phyloP scores from a whole-genome alignment of 2,329 filamentous ascomycete species.

The Leptoxyphium fumago region DNA sequence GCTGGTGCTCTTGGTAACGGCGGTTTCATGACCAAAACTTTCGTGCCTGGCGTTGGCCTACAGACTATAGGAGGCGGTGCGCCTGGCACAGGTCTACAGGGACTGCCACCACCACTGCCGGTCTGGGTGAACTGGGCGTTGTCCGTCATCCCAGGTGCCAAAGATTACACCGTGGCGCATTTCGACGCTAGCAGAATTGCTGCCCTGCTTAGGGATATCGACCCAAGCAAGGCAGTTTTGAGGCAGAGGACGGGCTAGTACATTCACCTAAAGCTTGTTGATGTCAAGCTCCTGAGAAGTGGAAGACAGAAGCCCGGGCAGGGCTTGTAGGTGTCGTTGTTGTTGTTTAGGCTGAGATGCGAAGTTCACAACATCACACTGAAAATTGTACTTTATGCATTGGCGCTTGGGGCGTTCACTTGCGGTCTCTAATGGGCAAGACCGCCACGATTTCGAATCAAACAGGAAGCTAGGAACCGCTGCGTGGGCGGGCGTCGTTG shows the following conservation, averaged over 20 bases:
- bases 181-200: slow-evolving; percentile 61
- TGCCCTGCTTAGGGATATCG: slow-evolving; percentile 52
- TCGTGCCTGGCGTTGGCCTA: slow-evolving; percentile 8
- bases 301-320: too few relatives aligned
- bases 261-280: too few relatives aligned
- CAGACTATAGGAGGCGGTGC: slow-evolving; percentile 4
- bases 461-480: too few relatives aligned
- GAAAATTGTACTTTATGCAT: too few relatives aligned
- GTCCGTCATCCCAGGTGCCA: slow-evolving; percentile 47
- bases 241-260: slow-evolving; percentile 15
- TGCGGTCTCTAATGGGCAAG: too few relatives aligned
- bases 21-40: slow-evolving; percentile 20
- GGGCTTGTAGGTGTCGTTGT: too few relatives aligned
- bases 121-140: slow-evolving; percentile 44
- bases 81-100: slow-evolving; percentile 11
- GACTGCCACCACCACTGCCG: slow-evolving; percentile 50
- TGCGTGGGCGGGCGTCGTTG: too few relatives aligned
- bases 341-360: too few relatives aligned
- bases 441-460: too few relatives aligned
- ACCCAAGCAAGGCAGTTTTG: slow-evolving; percentile 36
- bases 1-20: slow-evolving; percentile 16
- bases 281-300: too few relatives aligned
- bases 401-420: too few relatives aligned
- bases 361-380: too few relatives aligned
- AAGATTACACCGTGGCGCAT: slow-evolving; percentile 54